Percentiles rank a stretch among this genome's conserved stretches.
Evolutionary conservation across 2,329 filamentous ascomycete genomes (phyloP).

Genomic region (Chrysoporthe deuterocubensis): DNA sequence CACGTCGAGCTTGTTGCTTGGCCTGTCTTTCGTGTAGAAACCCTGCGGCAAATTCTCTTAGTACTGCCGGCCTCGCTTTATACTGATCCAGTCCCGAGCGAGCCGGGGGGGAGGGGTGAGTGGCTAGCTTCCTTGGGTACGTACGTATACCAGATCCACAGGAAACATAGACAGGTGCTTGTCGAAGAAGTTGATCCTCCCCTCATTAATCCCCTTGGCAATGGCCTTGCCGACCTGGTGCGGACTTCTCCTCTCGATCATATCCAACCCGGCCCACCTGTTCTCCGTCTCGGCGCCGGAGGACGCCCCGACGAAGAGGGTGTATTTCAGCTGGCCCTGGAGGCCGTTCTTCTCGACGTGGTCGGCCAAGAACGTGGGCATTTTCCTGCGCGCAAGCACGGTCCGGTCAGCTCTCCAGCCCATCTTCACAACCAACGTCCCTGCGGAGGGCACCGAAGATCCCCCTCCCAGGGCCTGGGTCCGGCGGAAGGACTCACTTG

Average conservation of each 20-base stretch:
- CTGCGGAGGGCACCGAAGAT: background rate
- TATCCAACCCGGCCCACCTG: conserved; percentile 84
- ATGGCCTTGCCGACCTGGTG: conserved; percentile 93
- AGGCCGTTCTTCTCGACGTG: conserved; percentile 87
- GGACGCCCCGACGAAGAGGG: conserved; percentile 86
- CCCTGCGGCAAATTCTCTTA: conserved; percentile 51
- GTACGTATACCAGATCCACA: conserved; percentile 78
- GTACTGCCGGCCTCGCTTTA: background rate
- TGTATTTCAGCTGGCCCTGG: conserved; percentile 83
- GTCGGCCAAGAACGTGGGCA: conserved; percentile 82
- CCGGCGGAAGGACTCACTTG: conserved; percentile 60
- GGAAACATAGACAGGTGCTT: conserved; percentile 95
- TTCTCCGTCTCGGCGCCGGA: conserved; percentile 91
- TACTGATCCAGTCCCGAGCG: background rate
- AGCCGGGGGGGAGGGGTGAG: too few species aligned
- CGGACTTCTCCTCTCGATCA: conserved; percentile 84
- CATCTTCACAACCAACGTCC: background rate
- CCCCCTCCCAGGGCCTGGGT: background rate
- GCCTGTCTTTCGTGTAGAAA: conserved; percentile 81
- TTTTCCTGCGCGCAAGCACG: conserved; percentile 61
- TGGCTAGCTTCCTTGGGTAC: conserved; percentile 28
- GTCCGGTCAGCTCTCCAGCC: conserved; percentile 19
- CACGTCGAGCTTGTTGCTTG: conserved; percentile 76
- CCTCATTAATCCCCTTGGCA: conserved; percentile 86
- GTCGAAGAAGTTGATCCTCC: conserved; percentile 89